These are phyloP conservation scores for Ustilago xerochloae DNA, from an alignment of 1,284 basidiomycete genomes.

Conservation along the genomic window DNA sequence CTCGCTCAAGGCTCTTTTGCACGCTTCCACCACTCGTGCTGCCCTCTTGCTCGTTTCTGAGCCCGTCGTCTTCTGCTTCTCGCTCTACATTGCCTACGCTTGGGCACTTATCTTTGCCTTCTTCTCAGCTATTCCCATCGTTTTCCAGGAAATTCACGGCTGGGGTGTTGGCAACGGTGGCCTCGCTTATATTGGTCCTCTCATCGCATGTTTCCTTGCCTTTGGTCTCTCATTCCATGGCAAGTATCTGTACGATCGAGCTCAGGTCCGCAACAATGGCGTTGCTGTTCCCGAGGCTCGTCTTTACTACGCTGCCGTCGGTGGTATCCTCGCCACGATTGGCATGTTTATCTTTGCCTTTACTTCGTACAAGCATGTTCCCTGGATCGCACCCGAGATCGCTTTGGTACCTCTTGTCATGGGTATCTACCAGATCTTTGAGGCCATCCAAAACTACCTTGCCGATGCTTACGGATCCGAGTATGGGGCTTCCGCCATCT, in stretches of 20 bases:
- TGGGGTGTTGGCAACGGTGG: conserved; percentile 67
- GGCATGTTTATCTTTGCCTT: conserved; percentile 62
- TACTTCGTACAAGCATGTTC: conserved; percentile 55
- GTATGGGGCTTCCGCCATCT: conserved; percentile 54
- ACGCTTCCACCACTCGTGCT: conserved; percentile 63
- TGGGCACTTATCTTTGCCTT: conserved; percentile 66
- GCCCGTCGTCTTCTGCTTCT: conserved; percentile 66
- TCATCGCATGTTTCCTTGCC: conserved; percentile 64
- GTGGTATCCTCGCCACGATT: conserved; percentile 46
- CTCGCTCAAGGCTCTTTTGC: conserved; percentile 62
- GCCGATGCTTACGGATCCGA: conserved; percentile 48
- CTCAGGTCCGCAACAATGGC: conserved; percentile 48
- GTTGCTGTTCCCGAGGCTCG: conserved; percentile 57
- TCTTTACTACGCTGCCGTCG: conserved; percentile 57
- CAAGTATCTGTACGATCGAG: conserved; percentile 53
- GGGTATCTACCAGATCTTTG: conserved; percentile 60
- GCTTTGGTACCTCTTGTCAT: conserved; percentile 55
- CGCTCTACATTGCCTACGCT: conserved; percentile 63
- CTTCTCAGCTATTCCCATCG: conserved; percentile 66
- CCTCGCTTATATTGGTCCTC: conserved; percentile 65
- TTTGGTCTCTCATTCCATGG: conserved; percentile 60
- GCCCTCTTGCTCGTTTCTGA: conserved; percentile 64
- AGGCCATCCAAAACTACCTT: conserved; percentile 56
- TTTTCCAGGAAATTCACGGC: conserved; percentile 66
- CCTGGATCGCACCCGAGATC: conserved; percentile 58